Base-by-base conservation (phyloP, 306 rosid species). In the Albizia julibrissin region DNA sequence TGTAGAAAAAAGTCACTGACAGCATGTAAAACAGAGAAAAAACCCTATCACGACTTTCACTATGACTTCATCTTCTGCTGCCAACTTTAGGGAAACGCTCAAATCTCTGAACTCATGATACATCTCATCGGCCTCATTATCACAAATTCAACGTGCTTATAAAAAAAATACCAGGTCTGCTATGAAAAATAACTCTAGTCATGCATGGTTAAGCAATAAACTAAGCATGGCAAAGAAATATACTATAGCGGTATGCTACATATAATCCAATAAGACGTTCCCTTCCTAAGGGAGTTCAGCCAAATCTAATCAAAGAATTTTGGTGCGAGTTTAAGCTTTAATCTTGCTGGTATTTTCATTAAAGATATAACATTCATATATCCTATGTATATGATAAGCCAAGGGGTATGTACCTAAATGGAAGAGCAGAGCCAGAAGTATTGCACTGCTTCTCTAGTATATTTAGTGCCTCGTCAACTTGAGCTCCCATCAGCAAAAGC, bases 401-500 rank as follows among this genome's bases (percentile, higher is more conserved):
- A 83, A 46, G 80, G 70, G 46, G 76, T n/a, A 39, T 58, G 64
- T 89, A 94, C 98, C 97, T 92, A 31, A 72, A 19, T 34, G 90
- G 93, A 65, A 85, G 87, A n/a, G 79, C 83, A 68, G 91, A 29
- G 40, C 76, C 67, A 67, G 94, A 83, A 74, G 78, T 68, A 83
- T 47, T 33, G 73, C 97, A 88, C 22, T 90, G 84, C 42, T 86
- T 66, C 81, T 91, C 89, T 37, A 93, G 86, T 71, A 46, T 84
- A 54, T 84, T 72, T 18, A 93, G 80, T 76, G 90, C 99, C 78
- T 88, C 83, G 14, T 88, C 87, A 72, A 93, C 87, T 82, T 77
- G 89, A 87, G 97, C 97, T 77, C 92, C 90, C 34, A 95, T 88
- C 82, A 91, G 87, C 89, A 90, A 82, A 81, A 93, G 80, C 98